phyloP scores from a whole-genome alignment of 805 yeast genomes.

The Saccharomyces paradoxus region DNA sequence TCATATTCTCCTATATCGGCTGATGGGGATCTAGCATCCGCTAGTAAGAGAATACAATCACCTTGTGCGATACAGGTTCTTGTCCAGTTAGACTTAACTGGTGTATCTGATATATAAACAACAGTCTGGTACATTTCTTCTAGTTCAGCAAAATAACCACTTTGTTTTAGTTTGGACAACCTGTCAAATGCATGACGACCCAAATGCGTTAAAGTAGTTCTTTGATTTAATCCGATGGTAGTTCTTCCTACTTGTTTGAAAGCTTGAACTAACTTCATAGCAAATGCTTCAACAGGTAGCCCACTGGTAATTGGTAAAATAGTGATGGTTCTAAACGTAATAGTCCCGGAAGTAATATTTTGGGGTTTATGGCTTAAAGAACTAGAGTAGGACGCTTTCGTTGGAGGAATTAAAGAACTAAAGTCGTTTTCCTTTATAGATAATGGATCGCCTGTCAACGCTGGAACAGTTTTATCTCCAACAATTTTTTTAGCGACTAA shows the following conservation, averaged over 20 bases:
- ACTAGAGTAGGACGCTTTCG: slow-evolving; percentile 9
- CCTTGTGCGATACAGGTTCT: slow-evolving; percentile 89
- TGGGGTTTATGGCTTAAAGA: slow-evolving; percentile 9
- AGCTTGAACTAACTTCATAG: slow-evolving; percentile 60
- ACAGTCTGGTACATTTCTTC: slow-evolving; percentile 88
- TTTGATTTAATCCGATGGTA: slow-evolving; percentile 76
- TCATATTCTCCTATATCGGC: slow-evolving; percentile 84
- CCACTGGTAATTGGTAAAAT: slow-evolving; percentile 73
- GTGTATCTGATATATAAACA: slow-evolving; percentile 80
- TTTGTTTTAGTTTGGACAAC: slow-evolving; percentile 72
- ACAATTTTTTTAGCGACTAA: slow-evolving; percentile 61
- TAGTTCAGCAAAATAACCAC: slow-evolving; percentile 83
- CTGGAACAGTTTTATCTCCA: neutral
- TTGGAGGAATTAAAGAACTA: slow-evolving; percentile 29
- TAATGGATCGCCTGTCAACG: neutral
- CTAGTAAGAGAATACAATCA: slow-evolving; percentile 82
- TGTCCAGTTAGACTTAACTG: slow-evolving; percentile 81
- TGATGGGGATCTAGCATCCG: slow-evolving; percentile 61
- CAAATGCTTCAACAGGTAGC: slow-evolving; percentile 83
- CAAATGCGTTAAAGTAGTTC: slow-evolving; percentile 66
- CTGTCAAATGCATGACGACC: slow-evolving; percentile 93
- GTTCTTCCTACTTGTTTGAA: slow-evolving; percentile 62
- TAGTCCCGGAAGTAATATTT: slow-evolving; percentile 13
- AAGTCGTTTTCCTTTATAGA: slow-evolving; percentile 18
- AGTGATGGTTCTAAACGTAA: slow-evolving; percentile 67